Conservation (phyloP, 2,329 filamentous ascomycete species). For the Graphium sp. region DNA sequence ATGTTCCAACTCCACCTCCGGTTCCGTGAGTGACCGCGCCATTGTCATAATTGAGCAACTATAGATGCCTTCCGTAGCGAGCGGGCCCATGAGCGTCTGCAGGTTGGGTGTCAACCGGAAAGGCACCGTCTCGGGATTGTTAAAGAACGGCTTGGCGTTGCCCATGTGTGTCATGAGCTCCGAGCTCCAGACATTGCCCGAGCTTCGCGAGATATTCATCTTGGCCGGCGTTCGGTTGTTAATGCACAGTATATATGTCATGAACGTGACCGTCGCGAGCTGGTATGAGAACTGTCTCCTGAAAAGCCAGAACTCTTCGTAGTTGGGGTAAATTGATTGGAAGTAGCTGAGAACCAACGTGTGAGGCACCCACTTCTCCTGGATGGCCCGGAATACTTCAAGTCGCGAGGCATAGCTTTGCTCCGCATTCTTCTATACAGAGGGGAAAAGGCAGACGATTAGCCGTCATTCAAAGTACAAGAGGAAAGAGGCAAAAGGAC, state of each 20-base stretch:
- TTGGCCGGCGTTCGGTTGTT: slow-evolving; percentile 92
- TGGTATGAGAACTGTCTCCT: slow-evolving; percentile 93
- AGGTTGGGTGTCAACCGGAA: slow-evolving; percentile 96
- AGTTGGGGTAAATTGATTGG: slow-evolving; percentile 72
- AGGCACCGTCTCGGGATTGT: slow-evolving; percentile 87
- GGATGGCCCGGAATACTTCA: slow-evolving; percentile 89
- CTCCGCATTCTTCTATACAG: slow-evolving; percentile 58
- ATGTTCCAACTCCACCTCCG: slow-evolving; percentile 81
- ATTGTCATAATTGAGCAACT: slow-evolving; percentile 94
- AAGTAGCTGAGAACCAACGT: slow-evolving; percentile 79
- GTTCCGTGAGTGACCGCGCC: slow-evolving; percentile 81
- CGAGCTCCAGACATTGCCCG: slow-evolving; percentile 90
- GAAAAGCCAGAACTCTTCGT: slow-evolving; percentile 96
- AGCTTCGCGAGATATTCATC: slow-evolving; percentile 73
- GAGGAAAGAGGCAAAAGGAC: background rate
- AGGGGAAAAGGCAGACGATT: background rate
- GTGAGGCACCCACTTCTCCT: slow-evolving; percentile 80
- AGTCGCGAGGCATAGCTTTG: slow-evolving; percentile 57
- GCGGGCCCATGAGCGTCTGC: slow-evolving; percentile 87
- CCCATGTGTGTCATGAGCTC: slow-evolving; percentile 89
- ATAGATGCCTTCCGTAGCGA: slow-evolving; percentile 93
- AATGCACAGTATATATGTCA: slow-evolving; percentile 98
- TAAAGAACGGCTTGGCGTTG: slow-evolving; percentile 69
- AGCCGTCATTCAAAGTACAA: too few species aligned
- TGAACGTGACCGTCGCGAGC: slow-evolving; percentile 85